Evolutionary conservation across 768 basidiomycete genomes (phyloP).

Genomic region (button mushroom (Agaricus bisporus)): DNA sequence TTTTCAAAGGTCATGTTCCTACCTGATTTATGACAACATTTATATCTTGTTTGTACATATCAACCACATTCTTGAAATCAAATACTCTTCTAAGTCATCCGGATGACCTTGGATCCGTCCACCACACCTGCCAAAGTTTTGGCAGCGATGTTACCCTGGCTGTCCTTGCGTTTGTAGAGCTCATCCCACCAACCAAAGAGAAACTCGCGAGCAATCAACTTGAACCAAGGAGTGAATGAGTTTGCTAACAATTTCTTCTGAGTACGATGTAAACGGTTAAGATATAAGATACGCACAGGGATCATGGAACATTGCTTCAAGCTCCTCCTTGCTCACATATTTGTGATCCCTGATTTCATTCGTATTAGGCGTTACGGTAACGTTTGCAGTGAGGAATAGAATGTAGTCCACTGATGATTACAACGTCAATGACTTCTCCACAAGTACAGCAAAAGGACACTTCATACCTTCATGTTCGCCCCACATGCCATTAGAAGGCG

Average conservation of each 20-base stretch:
- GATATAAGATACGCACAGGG: conserved; percentile 39
- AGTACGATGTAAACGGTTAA: no score
- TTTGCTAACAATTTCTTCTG: conserved; percentile 44
- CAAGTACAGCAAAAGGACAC: not conserved
- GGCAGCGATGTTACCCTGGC: conserved; percentile 54
- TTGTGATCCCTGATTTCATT: conserved; percentile 92
- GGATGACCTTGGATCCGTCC: conserved; percentile 68
- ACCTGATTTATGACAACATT: not conserved
- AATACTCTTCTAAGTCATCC: conserved; percentile 25
- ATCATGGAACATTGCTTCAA: conserved; percentile 87
- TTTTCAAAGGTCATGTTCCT: conserved; percentile 44
- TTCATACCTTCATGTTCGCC: conserved; percentile 93
- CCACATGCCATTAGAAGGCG: conserved; percentile 89
- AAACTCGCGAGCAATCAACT: conserved; percentile 94
- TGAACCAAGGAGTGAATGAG: conserved; percentile 98
- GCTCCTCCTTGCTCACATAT: conserved; percentile 87
- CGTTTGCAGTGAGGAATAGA: conserved; percentile 87
- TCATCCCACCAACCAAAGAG: conserved; percentile 99
- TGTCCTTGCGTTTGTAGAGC: conserved; percentile 55
- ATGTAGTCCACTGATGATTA: conserved; percentile 85
- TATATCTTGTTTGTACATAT: not conserved
- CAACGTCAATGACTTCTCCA: not conserved
- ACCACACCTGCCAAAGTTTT: conserved; percentile 58
- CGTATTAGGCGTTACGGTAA: conserved; percentile 69
- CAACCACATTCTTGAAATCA: not conserved